A percentile compares a stretch with the other conserved stretches of the same genome.
phyloP scores from a whole-genome alignment of 257 asterid species.

The Przewalskia tangutica region DNA sequence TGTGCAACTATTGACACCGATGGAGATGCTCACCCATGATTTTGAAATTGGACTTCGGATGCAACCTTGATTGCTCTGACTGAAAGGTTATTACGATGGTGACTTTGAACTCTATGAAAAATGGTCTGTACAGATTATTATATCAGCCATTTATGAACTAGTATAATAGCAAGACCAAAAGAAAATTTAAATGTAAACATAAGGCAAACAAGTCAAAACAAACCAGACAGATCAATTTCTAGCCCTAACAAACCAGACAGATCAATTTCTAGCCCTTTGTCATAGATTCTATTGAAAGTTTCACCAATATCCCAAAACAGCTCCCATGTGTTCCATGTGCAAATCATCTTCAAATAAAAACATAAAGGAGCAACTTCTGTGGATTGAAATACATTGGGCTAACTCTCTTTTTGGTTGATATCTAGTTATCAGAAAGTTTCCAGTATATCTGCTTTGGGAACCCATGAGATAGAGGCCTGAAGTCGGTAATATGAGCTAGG shows the following conservation, averaged over 20 bases:
- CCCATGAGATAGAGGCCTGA: background rate
- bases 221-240: background rate
- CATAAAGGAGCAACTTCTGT: background rate
- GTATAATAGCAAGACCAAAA: background rate
- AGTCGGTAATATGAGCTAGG: background rate
- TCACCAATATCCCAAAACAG: background rate
- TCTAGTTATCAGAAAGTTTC: background rate
- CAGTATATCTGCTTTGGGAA: background rate
- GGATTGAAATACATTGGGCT: background rate
- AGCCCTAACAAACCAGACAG: too few species aligned
- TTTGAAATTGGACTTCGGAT: conserved; percentile 33
- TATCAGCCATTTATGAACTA: background rate
- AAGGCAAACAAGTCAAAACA: background rate
- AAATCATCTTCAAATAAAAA: background rate
- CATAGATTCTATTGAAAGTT: background rate
- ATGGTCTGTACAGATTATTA: conserved; percentile 44
- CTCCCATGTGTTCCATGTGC: background rate
- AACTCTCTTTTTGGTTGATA: background rate
- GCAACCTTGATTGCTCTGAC: conserved; percentile 43
- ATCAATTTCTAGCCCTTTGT: background rate
- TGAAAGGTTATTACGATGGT: conserved; percentile 48
- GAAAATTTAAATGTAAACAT: background rate
- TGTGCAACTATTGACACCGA: background rate
- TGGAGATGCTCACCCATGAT: conserved; percentile 51
- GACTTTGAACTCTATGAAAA: conserved; percentile 72